Evolutionary conservation across 108 stramenopile genomes (phyloP), one percentile per base, ranked within the genome.

Genomic region (Cyclotella baltica): DNA sequence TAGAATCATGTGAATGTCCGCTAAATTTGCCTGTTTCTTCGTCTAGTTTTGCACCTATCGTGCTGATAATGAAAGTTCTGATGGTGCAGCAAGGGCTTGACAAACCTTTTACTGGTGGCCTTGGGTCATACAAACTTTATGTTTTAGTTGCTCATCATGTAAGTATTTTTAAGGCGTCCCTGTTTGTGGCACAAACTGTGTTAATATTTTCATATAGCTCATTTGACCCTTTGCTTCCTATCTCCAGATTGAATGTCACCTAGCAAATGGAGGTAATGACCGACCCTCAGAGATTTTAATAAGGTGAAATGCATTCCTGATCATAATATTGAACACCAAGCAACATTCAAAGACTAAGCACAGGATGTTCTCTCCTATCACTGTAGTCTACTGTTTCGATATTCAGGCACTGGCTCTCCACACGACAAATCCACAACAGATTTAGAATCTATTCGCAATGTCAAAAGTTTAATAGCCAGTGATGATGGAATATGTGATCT

Each of bases 51-150:
- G 82, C 91, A 31, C 67, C 88, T 16, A 83, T 92, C 52, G 88
- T 94, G 0, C 28, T 92, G 28, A 18, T 92, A 8, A 73, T 95
- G 36, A 92, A 98, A 74, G 77, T 93, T 9, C 62, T 96, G 16
- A 73, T 97, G 75, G 67, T 75, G 30, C 95, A 97, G 70, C 86
- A 89, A 75, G 86, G 75, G 10, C 75, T 98, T 5, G 97, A 97
- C 83, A 93, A 94, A 67, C 96, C 97, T 13, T 98, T 96, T 72
- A 92, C 90, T 29, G 97, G 97, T 29, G 96, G 97, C 46, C 75
- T 98, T 4, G 97, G 97, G 9, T 91, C 90, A 11, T 98, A 88
- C 84, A 89, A 88, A 56, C 89, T 97, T 18, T 96, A 96, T 75
- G 95, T 96, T 29, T 72, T 98, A 50, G 88, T 95, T 15, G 93